Percentiles rank a stretch among this genome's conserved stretches.
Conservation (phyloP, 2,329 filamentous ascomycete species). For the Paracamarosporium sp. region DNA sequence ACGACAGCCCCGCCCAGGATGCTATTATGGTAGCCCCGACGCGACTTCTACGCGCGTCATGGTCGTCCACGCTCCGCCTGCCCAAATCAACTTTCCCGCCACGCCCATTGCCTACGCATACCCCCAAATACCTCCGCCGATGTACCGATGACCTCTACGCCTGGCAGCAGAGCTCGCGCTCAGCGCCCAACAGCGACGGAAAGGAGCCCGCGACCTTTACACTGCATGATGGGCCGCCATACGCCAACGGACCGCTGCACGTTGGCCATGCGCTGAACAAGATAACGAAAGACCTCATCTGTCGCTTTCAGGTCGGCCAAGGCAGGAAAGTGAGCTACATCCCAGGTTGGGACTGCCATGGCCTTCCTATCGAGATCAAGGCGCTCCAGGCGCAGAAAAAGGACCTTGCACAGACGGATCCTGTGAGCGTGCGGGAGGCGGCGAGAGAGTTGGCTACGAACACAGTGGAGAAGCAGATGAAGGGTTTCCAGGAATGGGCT, state of each 20-base stretch:
- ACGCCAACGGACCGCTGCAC: conserved; percentile 91
- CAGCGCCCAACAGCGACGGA: conserved; percentile 48
- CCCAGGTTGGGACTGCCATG: conserved; percentile 98
- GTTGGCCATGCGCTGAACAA: conserved; percentile 97
- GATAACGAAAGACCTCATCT: conserved; percentile 92
- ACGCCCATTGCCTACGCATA: conserved; percentile 45
- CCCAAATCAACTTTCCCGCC: conserved; percentile 58
- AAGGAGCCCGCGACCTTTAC: conserved; percentile 68
- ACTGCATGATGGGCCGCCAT: conserved; percentile 94
- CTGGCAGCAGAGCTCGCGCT: conserved; percentile 72
- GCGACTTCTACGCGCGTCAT: conserved; percentile 48
- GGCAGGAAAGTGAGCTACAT: conserved; percentile 81
- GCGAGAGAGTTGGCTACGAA: conserved; percentile 71
- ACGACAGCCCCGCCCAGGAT: conserved; percentile 32
- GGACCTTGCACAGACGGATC: conserved; percentile 42
- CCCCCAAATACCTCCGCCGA: conserved; percentile 67
- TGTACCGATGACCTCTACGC: conserved; percentile 88
- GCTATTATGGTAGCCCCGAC: conserved; percentile 48
- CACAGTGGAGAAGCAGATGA: conserved; percentile 76
- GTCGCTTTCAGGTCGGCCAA: conserved; percentile 79
- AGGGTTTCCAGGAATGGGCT: conserved; percentile 73
- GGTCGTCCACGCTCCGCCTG: conserved; percentile 55
- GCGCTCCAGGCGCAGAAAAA: conserved; percentile 70
- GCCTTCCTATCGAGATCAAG: conserved; percentile 95
- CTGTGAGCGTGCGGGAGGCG: conserved; percentile 66